Base-by-base conservation (phyloP, 2,329 filamentous ascomycete species). In the Saccharata proteae region DNA sequence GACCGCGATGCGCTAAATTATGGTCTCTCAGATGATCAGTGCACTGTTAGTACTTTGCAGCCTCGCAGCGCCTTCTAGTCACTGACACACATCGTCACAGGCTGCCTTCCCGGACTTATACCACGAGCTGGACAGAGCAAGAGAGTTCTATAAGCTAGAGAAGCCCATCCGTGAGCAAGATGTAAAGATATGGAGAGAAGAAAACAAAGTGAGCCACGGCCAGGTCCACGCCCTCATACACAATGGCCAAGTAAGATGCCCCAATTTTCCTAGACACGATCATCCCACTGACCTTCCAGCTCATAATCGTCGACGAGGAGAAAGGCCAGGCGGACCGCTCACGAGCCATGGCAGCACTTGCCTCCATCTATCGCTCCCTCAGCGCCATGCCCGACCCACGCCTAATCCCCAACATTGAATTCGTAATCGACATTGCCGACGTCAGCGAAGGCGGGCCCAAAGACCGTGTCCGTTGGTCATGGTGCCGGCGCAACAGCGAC, bases 291-390 rank as follows among this genome's bases (percentile, higher is more conserved):
- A 20, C 22, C 25, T 22, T 37, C 16, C 15, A 58, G 47, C 40
- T 57, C 14, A 55, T 53, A 29, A 43, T 58, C 18, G 38, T 55
- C 4, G 44, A 50, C 6, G 38, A 42, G 4, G 46, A 39, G 7
- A 36, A 36, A 14, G 41, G 40, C n/a, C 22, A 32, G 40, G n/a
- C 33, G 33, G 14, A 30, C 28, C 33, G 33, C 28, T 42, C 44
- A 10, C 51, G 53, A 12, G 42, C 43, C 5, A 44, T 49, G 10
- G 65, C 68, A n/a, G 60, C 63, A 7, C 58, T 74, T 1, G 61
- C 69, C 44, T 64, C 69, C 39, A 57, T 74, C 39, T 52, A 71
- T 44, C 61, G 64, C 36, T 67, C 68, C 4, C 45, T 73, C 9
- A 41, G 64, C 17, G 65, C 70, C 8, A 61, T 64, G 6, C 65